A percentile compares a stretch with the other conserved stretches of the same genome.
These are phyloP conservation scores for Boletus tylopilopsis DNA, from an alignment of 768 basidiomycete species.

Conservation along the genomic window DNA sequence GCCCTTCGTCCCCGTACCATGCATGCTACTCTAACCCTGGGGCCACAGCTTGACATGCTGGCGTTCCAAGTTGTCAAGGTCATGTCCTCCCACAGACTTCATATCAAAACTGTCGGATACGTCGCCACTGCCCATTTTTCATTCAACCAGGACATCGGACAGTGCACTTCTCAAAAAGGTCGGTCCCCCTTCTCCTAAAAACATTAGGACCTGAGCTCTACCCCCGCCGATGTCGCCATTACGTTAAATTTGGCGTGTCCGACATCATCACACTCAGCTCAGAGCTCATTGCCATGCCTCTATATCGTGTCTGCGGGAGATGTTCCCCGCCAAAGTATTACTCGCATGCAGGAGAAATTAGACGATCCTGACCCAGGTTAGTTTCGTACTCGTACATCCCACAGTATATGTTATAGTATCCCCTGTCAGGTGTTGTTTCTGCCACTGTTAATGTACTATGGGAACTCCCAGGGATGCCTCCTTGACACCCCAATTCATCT, in stretches of 20 bases:
- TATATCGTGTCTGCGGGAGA: constrained; percentile 78
- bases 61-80: constrained; percentile 98
- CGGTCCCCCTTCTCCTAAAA: constrained; percentile 23
- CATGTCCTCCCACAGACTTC: constrained; percentile 90
- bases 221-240: constrained; percentile 68
- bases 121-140: constrained; percentile 90
- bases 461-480: constrained; percentile 77
- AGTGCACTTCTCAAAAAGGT: constrained; percentile 96
- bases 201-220: constrained; percentile 73
- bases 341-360: constrained; percentile 72
- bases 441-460: constrained; percentile 93
- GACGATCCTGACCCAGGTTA: constrained; percentile 74
- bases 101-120: constrained; percentile 94
- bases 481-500: constrained; percentile 88
- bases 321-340: constrained; percentile 58
- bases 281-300: constrained; percentile 75
- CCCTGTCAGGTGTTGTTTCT: constrained; percentile 74
- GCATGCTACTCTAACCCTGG: constrained; percentile 15
- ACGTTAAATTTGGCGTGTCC: constrained; percentile 80
- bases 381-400: background rate
- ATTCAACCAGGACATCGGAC: constrained; percentile 95
- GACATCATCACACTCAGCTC: constrained; percentile 81
- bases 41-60: constrained; percentile 89
- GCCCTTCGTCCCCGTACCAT: background rate
- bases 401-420: background rate